phyloP scores from a whole-genome alignment of 1,139 yeast genomes.

The Sugiyamaella castrensis region DNA sequence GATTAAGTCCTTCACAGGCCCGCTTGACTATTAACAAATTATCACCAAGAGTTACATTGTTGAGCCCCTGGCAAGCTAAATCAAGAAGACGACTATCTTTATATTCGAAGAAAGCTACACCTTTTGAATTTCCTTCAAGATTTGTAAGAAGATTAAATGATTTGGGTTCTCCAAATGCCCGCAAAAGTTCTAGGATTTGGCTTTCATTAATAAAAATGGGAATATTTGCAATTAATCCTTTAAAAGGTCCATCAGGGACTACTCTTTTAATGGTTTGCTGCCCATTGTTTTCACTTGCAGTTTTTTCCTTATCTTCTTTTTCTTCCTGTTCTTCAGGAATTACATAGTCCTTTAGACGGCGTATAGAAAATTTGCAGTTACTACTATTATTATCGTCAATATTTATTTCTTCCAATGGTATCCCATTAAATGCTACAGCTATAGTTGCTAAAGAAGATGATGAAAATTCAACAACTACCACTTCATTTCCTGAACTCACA shows the following conservation, averaged over 20 bases:
- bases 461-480: slow-evolving; percentile 52
- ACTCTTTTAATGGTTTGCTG: slow-evolving; percentile 13
- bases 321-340: slow-evolving; percentile 33
- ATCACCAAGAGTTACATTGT: slow-evolving; percentile 36
- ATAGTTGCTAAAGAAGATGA: slow-evolving; percentile 59
- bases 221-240: slow-evolving; percentile 43
- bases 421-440: slow-evolving; percentile 48
- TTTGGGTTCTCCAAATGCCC: slow-evolving; percentile 41
- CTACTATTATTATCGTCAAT: slow-evolving; percentile 26
- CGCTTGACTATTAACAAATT: slow-evolving; percentile 35
- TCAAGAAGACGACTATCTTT: slow-evolving; percentile 29
- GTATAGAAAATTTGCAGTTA: slow-evolving; percentile 35
- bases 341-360: slow-evolving; percentile 65
- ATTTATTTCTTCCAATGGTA: slow-evolving; percentile 22
- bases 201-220: slow-evolving; percentile 42
- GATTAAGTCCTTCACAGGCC: slow-evolving; percentile 37
- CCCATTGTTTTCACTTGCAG: background rate
- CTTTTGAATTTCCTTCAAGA: slow-evolving; percentile 40
- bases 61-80: slow-evolving; percentile 33
- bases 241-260: slow-evolving; percentile 35
- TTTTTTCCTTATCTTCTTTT: slow-evolving; percentile 12
- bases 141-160: slow-evolving; percentile 39
- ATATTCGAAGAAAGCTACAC: slow-evolving; percentile 47
- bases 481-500: slow-evolving; percentile 1
- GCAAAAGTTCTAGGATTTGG: slow-evolving; percentile 39